These are phyloP conservation scores for Alectoria sarmentosa DNA, from an alignment of 495 filamentous ascomycete species.

Conservation along the genomic window DNA sequence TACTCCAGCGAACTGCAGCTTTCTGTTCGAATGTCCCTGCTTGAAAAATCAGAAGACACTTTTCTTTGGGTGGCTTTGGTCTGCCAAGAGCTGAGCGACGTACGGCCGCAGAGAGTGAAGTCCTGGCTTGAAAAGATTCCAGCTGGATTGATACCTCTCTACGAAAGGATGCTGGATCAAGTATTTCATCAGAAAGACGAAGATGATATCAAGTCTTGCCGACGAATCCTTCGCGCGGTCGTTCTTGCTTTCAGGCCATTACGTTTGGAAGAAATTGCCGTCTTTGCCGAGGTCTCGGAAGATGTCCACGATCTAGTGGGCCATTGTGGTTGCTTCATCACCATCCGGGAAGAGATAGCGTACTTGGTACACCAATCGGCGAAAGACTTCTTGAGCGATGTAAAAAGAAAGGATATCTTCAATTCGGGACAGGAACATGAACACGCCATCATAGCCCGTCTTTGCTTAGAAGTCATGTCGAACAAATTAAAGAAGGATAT, in stretches of 20 bases:
- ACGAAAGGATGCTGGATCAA: not conserved
- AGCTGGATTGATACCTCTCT: not conserved
- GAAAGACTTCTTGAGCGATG: not conserved
- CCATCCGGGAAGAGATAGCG: not conserved
- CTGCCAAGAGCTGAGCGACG: not conserved
- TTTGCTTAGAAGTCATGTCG: not conserved
- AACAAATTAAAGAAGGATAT: not conserved
- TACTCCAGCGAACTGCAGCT: not conserved
- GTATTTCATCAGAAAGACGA: not conserved
- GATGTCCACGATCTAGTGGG: not conserved
- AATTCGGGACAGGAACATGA: not conserved
- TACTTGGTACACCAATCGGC: not conserved
- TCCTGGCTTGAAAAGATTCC: not conserved
- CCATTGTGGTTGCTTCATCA: not conserved
- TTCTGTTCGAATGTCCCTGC: not conserved
- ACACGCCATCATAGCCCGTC: not conserved
- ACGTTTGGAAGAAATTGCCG: not conserved
- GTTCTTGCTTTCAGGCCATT: not conserved
- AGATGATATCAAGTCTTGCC: not conserved
- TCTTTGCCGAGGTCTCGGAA: not conserved
- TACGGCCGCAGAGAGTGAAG: not conserved
- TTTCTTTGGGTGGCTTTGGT: conserved; percentile 1
- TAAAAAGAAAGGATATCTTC: not conserved
- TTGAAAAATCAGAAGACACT: not conserved
- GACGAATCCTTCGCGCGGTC: not conserved